Evolutionary conservation across 2,329 filamentous ascomycete species (phyloP).

Genomic region (Neonectria magnoliae): DNA sequence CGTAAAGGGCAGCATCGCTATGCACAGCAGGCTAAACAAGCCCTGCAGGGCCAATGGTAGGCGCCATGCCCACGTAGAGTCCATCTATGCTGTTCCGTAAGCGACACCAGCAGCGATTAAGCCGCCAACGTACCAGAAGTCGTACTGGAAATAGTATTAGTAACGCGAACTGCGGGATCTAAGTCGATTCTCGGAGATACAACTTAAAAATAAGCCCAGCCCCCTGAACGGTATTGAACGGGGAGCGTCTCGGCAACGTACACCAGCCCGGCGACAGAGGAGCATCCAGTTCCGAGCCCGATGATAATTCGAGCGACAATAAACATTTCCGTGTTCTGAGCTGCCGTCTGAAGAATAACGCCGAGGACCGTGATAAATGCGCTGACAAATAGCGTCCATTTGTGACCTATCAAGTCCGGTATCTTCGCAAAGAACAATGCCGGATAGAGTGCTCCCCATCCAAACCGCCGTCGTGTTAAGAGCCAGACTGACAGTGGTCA

Average conservation of each 20-base stretch:
- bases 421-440: conserved; percentile 6
- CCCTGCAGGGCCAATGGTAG: conserved; percentile 48
- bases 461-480: conserved; percentile 59
- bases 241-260: conserved; percentile 62
- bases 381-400: conserved; percentile 5
- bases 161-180: too few relatives aligned
- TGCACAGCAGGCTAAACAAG: conserved; percentile 41
- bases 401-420: conserved; percentile 14
- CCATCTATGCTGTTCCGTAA: conserved; percentile 46
- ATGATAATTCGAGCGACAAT: conserved; percentile 57
- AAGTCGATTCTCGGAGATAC: background rate
- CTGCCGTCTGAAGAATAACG: conserved; percentile 57
- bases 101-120: conserved; percentile 60
- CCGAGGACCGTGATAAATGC: conserved; percentile 53
- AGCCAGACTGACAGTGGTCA: conserved; percentile 59
- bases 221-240: conserved; percentile 32
- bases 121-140: conserved; percentile 46
- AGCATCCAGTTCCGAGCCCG: conserved; percentile 56
- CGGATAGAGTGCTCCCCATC: conserved; percentile 13
- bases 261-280: conserved; percentile 55
- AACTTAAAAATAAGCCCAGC: conserved; percentile 29
- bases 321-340: conserved; percentile 64
- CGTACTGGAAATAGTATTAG: conserved; percentile 4
- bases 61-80: conserved; percentile 50
- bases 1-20: conserved; percentile 43